A percentile compares a stretch with the other conserved stretches of the same genome.
Evolutionary conservation across 768 basidiomycete species (phyloP).

Genomic region (Leccinum barrowsii): DNA sequence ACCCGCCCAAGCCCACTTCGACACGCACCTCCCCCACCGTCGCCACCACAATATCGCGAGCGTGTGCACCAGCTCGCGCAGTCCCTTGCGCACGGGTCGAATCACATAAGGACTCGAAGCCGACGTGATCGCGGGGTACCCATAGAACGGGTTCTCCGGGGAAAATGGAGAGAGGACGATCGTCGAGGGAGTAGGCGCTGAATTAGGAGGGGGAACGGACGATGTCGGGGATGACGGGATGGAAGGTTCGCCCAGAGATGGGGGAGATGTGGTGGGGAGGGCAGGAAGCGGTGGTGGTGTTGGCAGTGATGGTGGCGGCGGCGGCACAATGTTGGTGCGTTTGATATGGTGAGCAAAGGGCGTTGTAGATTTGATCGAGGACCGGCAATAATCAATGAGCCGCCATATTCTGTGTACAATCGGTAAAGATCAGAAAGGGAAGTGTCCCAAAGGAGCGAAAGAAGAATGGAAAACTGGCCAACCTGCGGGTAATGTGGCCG

Average conservation of each 20-base stretch:
- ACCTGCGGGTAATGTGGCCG: conserved; percentile 52
- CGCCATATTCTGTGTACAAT: conserved; percentile 61
- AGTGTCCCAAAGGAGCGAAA: background rate
- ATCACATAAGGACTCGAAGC: conserved; percentile 38
- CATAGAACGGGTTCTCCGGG: conserved; percentile 68
- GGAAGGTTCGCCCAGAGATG: background rate
- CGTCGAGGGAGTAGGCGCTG: conserved; percentile 7
- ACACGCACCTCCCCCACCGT: conserved; percentile 49
- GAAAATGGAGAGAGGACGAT: conserved; percentile 50
- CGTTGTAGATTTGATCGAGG: conserved; percentile 49
- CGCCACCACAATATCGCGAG: conserved; percentile 63
- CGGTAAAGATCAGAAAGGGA: conserved; percentile 9
- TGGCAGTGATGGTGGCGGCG: background rate
- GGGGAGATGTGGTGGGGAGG: too few species aligned
- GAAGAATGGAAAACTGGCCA: background rate
- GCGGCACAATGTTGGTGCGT: conserved; percentile 1
- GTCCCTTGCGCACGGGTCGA: conserved; percentile 61
- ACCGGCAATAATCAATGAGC: conserved; percentile 42
- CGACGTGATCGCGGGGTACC: conserved; percentile 52
- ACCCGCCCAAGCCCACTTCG: conserved; percentile 16
- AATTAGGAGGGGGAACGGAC: background rate
- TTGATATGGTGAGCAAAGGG: conserved; percentile 31
- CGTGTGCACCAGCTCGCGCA: conserved; percentile 63
- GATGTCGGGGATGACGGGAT: background rate
- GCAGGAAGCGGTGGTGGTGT: background rate